Percentiles rank a stretch among this genome's conserved stretches.
phyloP scores from a whole-genome alignment of 2,329 filamentous ascomycete genomes.

The Boeremia lycopersici region DNA sequence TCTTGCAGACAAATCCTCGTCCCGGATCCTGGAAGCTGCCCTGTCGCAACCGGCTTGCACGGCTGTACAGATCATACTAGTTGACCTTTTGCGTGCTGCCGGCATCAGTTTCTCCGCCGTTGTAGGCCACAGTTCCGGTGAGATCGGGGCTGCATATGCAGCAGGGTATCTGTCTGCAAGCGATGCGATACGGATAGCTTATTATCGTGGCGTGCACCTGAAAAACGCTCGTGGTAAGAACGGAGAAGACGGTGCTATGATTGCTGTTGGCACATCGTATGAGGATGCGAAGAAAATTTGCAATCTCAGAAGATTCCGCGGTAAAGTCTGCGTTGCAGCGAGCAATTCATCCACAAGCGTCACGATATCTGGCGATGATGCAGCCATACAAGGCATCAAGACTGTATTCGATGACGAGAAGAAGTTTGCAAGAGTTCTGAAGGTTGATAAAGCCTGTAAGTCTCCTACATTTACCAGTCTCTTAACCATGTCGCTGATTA shows the following conservation, averaged over 20 bases:
- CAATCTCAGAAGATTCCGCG: slow-evolving; percentile 11
- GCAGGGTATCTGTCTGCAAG: slow-evolving; percentile 28
- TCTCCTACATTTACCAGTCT: not conserved
- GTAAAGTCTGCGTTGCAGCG: slow-evolving; percentile 28
- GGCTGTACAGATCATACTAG: slow-evolving; percentile 31
- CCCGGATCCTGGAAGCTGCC: slow-evolving; percentile 11
- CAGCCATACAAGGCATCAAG: slow-evolving; percentile 45
- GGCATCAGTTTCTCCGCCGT: slow-evolving; percentile 9
- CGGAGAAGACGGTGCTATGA: slow-evolving; percentile 39
- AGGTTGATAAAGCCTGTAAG: slow-evolving; percentile 44
- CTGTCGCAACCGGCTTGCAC: slow-evolving; percentile 33
- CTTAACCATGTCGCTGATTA: not conserved
- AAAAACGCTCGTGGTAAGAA: not conserved
- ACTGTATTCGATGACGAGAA: slow-evolving; percentile 30
- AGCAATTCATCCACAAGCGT: slow-evolving; percentile 44
- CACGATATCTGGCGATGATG: slow-evolving; percentile 53
- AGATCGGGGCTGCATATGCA: slow-evolving; percentile 32
- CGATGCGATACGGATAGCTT: slow-evolving; percentile 21
- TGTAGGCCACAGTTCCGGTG: slow-evolving; percentile 33
- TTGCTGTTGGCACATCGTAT: slow-evolving; percentile 27
- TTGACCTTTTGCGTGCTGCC: slow-evolving; percentile 25
- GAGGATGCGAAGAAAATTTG: slow-evolving; percentile 1
- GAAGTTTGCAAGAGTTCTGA: slow-evolving; percentile 49
- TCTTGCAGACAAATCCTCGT: not conserved
- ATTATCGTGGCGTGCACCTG: slow-evolving; percentile 23